These are phyloP conservation scores for Solanum chilense DNA, from an alignment of 257 asterid genomes.

Conservation along the genomic window DNA sequence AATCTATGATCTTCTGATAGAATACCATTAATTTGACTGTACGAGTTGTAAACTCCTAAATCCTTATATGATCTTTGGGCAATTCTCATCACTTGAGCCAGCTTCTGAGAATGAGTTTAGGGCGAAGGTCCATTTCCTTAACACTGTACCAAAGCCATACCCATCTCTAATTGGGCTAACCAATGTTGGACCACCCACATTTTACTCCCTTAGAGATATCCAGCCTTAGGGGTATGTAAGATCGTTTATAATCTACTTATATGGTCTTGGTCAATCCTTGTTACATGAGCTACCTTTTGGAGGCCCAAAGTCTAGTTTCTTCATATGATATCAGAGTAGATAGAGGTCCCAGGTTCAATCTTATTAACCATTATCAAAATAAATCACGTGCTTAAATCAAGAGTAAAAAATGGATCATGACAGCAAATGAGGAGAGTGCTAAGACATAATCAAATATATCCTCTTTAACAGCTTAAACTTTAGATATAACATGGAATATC, in stretches of 20 bases:
- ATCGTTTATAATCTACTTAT: neutral
- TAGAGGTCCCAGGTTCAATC: neutral
- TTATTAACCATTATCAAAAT: neutral
- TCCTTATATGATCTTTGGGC: neutral
- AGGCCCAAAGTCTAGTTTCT: neutral
- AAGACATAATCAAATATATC: neutral
- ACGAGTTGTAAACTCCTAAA: neutral
- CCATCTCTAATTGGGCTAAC: neutral
- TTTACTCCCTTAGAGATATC: neutral
- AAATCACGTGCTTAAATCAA: neutral
- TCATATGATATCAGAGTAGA: neutral
- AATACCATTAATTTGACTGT: neutral
- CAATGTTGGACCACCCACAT: neutral
- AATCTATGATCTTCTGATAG: neutral
- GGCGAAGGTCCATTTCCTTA: neutral
- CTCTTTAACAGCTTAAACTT: neutral
- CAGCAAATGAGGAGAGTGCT: neutral
- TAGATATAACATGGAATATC: neutral
- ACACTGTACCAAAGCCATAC: neutral
- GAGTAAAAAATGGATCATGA: neutral
- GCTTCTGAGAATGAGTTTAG: neutral
- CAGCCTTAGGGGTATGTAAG: neutral
- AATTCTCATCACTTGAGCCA: neutral
- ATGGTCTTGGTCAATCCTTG: neutral
- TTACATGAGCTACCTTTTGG: neutral